Base-by-base conservation (phyloP, 306 rosid species). In the Neltuma alba region DNA sequence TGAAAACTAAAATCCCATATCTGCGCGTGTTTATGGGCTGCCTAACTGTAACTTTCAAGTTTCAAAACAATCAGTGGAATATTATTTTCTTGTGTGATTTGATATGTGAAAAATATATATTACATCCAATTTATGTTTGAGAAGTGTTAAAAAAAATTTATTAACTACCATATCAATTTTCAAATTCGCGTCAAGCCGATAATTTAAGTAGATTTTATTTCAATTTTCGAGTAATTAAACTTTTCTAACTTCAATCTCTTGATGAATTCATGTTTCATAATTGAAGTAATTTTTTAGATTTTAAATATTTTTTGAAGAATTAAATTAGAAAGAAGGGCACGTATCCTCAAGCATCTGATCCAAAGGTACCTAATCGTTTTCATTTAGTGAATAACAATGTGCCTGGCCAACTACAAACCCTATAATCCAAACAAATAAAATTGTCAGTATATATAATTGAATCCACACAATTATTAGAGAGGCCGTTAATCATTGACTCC, bases 391-490 rank as follows among this genome's bases (percentile, higher is more conserved):
- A 78, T 73, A 41, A 74, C 74, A 31, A 74, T 83, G 58, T 70
- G 74, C 25, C 72, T 67, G 65, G 55, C 60, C 23, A 81, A 62
- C 80, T 58, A 75, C n/a, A 20, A 65, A 65, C 45, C 69, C 61
- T 54, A 74, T 74, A 45, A 57, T 78, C 79, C 61, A 55, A 83
- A 38, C 79, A 20, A 55, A 78, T 73, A 55, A 82, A 78, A 67
- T 67, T 36, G 31, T 63, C 67, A 67, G n/a, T 23, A 21, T 54
- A 54, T 42, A 44, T 55, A 73, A 78, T 83, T 73, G 80, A 44
- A 27, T 23, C 68, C 81, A 48, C n/a, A n/a, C 5, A 64, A 64
- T 38, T 50, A 48, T 61, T 81, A 21, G 48, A 9, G 48, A 37
- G 48, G 9, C 30, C 31, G n/a, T 37, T n/a, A 23, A 57, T 57